Conservation (phyloP, 2,329 filamentous ascomycete genomes). For the Aspergillus floridensis region DNA sequence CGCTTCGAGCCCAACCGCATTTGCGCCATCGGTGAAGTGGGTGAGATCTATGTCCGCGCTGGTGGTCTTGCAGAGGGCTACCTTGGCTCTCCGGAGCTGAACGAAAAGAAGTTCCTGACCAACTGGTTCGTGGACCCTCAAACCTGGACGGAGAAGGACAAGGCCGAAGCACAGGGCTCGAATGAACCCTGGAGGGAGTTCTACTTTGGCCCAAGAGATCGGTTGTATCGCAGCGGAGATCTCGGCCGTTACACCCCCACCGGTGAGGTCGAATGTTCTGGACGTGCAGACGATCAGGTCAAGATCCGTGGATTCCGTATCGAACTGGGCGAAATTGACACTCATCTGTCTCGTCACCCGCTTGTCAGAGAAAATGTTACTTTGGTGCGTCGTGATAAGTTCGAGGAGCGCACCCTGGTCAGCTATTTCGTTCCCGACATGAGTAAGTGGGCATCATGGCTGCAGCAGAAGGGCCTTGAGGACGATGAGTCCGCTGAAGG, state of each 20-base stretch:
- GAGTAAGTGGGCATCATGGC: conserved; percentile 68
- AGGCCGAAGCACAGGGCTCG: conserved; percentile 49
- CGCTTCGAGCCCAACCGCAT: conserved; percentile 64
- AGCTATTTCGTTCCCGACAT: conserved; percentile 87
- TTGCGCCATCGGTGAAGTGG: conserved; percentile 76
- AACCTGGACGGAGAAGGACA: conserved; percentile 65
- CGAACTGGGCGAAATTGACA: conserved; percentile 91
- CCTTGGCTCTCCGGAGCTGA: conserved; percentile 60
- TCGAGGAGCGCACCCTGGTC: conserved; percentile 82
- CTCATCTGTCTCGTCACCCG: conserved; percentile 69
- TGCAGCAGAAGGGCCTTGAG: conserved; percentile 54
- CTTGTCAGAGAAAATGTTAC: conserved; percentile 83
- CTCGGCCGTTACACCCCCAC: conserved; percentile 70
- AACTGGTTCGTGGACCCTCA: conserved; percentile 83
- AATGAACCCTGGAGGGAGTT: conserved; percentile 73
- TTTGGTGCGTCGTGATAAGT: conserved; percentile 75
- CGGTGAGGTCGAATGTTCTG: conserved; percentile 74
- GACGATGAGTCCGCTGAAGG: conserved; percentile 51
- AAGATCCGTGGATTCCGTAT: conserved; percentile 97
- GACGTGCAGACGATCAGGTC: conserved; percentile 82
- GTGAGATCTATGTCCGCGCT: conserved; percentile 80
- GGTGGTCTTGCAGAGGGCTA: conserved; percentile 83
- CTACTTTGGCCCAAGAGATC: conserved; percentile 78
- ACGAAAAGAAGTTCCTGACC: conserved; percentile 70
- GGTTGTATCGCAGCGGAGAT: conserved; percentile 84